Conservation (phyloP, 768 basidiomycete species). For the Auricularia cornea region DNA sequence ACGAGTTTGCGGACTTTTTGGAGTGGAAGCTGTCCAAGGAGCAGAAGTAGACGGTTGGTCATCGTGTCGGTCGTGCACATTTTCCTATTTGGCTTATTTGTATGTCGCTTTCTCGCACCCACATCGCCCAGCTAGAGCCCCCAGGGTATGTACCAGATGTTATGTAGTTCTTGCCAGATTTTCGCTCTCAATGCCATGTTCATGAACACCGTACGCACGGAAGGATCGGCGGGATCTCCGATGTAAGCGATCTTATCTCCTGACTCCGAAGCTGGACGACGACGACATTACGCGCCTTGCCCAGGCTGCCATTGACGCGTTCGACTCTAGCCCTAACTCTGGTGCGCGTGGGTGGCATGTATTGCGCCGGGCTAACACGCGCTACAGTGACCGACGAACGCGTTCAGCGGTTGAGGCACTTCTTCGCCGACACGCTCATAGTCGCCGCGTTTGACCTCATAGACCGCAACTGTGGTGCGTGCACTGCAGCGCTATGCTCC, state of each 20-base stretch:
- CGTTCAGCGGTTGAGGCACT: slow-evolving; percentile 43
- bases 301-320: background rate
- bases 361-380: background rate
- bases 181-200: no score
- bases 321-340: background rate
- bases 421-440: slow-evolving; percentile 57
- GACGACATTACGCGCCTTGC: background rate
- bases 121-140: no score
- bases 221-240: background rate
- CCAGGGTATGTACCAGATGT: no score
- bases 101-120: no score
- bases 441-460: slow-evolving; percentile 71
- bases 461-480: slow-evolving; percentile 60
- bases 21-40: slow-evolving; percentile 40
- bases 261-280: background rate
- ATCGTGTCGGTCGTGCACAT: background rate
- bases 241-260: background rate
- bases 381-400: slow-evolving; percentile 40
- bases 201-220: no score
- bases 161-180: no score
- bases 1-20: slow-evolving; percentile 52
- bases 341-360: background rate
- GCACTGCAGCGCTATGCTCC: slow-evolving; percentile 8
- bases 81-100: background rate
- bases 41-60: background rate